Evolutionary conservation across 2,329 filamentous ascomycete species (phyloP), one percentile per base, ranked within the genome.

Genomic region (Fusarium sambucinum): DNA sequence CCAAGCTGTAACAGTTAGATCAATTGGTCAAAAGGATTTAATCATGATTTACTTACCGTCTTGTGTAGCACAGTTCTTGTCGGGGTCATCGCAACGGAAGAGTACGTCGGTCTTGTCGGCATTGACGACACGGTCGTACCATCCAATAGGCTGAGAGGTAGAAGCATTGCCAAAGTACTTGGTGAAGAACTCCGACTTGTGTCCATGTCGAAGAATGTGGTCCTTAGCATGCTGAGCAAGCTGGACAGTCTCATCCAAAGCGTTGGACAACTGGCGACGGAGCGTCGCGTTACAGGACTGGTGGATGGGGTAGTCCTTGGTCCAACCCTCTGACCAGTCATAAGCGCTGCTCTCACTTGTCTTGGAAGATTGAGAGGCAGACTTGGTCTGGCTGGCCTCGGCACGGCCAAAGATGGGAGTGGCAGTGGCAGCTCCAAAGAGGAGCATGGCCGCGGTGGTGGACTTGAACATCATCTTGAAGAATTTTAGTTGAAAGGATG

Each of bases 51-150:
- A 74, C 78, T 54, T 70, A 81, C 80, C 74, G 27, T 84, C 80
- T 72, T 82, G 84, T 13, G 74, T 83, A 8, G 67, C 78, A 71
- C 90, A 92, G 79, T 92, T 92, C 21, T 82, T 79, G 69, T 92
- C 90, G 0, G 87, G 84, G 68, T 92, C 87, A 63, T 92, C 90
- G 70, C 90, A 92, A 21, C 89, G 86, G 81, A 92, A 91, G 19
- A 88, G 74, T 45, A 89, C 81, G 27, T 80, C 82, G 0, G 79
- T 79, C 72, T 86, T 87, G 76, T 91, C 84, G 2, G 83, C 87
- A 42, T 82, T 82, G 70, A 86, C 80, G 32, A 92, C 80, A 59
- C 86, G 84, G 54, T 89, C 86, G 68, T 84, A 90, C 81, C 87
- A 89, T 6, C 90, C 90, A 41, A 89, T 81, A 5, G 86, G 84